Evolutionary conservation across 768 basidiomycete genomes (phyloP).

Genomic region (Pulveroboletus sp.): DNA sequence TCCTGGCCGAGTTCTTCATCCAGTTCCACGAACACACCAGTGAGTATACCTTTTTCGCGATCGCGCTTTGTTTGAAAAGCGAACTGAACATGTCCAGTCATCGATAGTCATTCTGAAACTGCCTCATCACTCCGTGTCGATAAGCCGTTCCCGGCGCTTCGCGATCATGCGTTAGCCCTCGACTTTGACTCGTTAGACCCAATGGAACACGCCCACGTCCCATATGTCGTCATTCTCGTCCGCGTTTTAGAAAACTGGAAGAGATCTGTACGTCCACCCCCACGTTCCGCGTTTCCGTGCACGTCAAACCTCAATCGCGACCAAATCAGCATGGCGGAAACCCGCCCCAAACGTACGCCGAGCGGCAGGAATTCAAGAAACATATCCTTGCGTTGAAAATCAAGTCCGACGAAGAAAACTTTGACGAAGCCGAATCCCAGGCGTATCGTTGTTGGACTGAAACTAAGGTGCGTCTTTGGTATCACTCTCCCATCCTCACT

Average conservation of each 20-base stretch:
- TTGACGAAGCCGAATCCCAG: conserved; percentile 89
- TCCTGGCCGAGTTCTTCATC: conserved; percentile 82
- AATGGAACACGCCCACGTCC: conserved; percentile 86
- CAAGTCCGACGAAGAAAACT: conserved; percentile 92
- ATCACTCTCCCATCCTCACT: neutral
- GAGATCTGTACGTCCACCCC: conserved; percentile 45
- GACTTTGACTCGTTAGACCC: conserved; percentile 79
- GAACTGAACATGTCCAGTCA: conserved; percentile 45
- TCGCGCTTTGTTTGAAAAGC: neutral
- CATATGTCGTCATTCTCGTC: conserved; percentile 86
- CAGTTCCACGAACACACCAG: conserved; percentile 87
- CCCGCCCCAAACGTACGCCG: conserved; percentile 47
- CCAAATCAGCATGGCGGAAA: conserved; percentile 57
- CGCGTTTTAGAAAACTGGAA: conserved; percentile 83
- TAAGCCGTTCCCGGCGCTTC: conserved; percentile 79
- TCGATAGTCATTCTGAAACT: conserved; percentile 82
- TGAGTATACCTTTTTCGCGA: conserved; percentile 36
- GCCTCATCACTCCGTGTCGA: conserved; percentile 78
- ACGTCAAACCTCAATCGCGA: neutral
- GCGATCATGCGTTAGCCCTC: conserved; percentile 63
- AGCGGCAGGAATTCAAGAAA: conserved; percentile 77
- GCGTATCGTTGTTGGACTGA: conserved; percentile 76
- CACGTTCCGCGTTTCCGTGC: neutral
- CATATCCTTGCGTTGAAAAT: conserved; percentile 55
- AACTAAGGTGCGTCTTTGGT: conserved; percentile 35